Base-by-base conservation (phyloP, 192 early-diverging fungal genomes). In the Polychytrium aggregatum region DNA sequence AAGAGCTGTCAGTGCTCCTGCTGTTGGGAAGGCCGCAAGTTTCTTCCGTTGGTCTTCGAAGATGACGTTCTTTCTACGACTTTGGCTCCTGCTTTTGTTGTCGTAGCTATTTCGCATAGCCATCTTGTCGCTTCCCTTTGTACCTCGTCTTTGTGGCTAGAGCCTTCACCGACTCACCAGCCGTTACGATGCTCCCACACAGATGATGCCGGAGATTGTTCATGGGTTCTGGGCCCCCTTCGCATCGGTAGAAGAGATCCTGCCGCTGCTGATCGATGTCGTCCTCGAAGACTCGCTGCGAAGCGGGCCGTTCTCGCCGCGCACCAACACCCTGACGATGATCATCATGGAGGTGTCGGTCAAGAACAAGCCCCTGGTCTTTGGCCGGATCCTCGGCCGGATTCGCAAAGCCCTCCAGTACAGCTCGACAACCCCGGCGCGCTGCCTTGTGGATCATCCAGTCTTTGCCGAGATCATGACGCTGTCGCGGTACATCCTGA, bases 391-490 rank as follows among this genome's bases (percentile, higher is more conserved):
- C 20, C 78, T 91, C 40, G 70, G 81, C 7, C 77, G 83, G 7
- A 59, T 91, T 29, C 79, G 90, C 59, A 86, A 84, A 56, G 82
- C 86, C 11, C 74, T 95, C n/a, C 71, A 74, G 20, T 75, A 77
- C 54, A 89, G 89, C 5, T 87, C 86, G 26, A 64, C 82, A 31
- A 75, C 81, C 50, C 79, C 80, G 34, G 78, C 76, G 16, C 60
- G 76, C 7, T 68, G 79, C 28, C 70, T 97, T 16, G 78, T 83
- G 0, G 78, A 88, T 25, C 90, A 93, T 53, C 72, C 82, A 46
- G 72, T 82, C 33, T 95, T 90, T 91, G 78, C 82, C n/a, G 86
- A 97, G 57, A 90, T 97, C 57, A 84, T 86, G 0, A 84, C 90
- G 14, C 63, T 95, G 47, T 66, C 92, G 45, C 79, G 93, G 13